These are phyloP conservation scores for Candida golubevii DNA, from an alignment of 805 yeast species.

Conservation along the genomic window DNA sequence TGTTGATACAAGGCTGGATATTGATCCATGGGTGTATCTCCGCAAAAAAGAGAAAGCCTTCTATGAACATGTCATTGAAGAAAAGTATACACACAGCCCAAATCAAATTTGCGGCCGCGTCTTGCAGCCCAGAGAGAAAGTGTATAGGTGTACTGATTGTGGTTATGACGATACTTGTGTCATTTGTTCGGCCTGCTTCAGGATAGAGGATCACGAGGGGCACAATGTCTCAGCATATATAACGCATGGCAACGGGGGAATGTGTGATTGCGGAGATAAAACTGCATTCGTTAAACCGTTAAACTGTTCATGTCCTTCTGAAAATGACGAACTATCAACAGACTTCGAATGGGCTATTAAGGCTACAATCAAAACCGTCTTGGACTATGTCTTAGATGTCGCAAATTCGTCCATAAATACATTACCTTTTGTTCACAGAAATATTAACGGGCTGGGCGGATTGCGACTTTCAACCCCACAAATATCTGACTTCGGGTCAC, in stretches of 20 bases:
- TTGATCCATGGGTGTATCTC: constrained; percentile 7
- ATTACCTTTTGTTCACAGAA: constrained; percentile 36
- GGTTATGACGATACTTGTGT: constrained; percentile 78
- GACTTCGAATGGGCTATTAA: constrained; percentile 19
- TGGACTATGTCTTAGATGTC: constrained; percentile 44
- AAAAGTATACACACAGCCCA: constrained; percentile 39
- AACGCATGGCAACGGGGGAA: constrained; percentile 43
- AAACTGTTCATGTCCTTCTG: constrained; percentile 43
- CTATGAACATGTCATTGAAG: constrained; percentile 2
- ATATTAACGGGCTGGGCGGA: constrained; percentile 23
- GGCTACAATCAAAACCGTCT: constrained; percentile 28
- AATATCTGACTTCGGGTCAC: constrained; percentile 28
- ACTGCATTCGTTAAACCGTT: constrained; percentile 56
- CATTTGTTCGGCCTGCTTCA: constrained; percentile 68
- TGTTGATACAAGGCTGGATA: neutral
- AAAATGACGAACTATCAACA: constrained; percentile 10
- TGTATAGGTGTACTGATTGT: constrained; percentile 72
- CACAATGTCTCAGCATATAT: constrained; percentile 58
- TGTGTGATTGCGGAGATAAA: constrained; percentile 72
- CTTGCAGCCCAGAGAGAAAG: constrained; percentile 58
- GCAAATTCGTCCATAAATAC: constrained; percentile 36
- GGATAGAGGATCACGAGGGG: constrained; percentile 59
- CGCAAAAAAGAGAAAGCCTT: constrained; percentile 4
- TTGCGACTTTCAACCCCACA: constrained; percentile 20
- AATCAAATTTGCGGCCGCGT: constrained; percentile 69